These are phyloP conservation scores for Selaginella moellendorffii DNA, from an alignment of 75 land plant species.

Conservation along the genomic window DNA sequence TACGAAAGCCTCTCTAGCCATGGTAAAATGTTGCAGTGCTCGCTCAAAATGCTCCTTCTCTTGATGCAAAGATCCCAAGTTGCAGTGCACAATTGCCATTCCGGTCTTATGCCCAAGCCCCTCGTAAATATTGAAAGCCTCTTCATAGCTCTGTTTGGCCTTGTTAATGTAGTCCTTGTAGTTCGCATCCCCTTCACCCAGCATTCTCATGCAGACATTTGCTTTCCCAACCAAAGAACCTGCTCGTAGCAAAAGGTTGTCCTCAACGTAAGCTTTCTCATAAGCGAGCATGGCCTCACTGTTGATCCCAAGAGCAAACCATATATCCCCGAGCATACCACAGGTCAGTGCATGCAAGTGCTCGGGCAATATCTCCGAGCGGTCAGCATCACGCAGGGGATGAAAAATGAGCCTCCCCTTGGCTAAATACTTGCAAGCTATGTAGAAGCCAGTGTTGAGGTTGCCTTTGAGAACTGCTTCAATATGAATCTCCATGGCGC, in stretches of 20 bases:
- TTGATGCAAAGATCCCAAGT: slow-evolving; percentile 4
- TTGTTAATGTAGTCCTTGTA: too few relatives aligned
- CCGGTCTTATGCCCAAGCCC: neutral
- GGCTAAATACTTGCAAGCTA: too few relatives aligned
- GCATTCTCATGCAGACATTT: slow-evolving; percentile 12
- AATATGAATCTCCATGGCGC: too few relatives aligned
- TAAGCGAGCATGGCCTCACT: slow-evolving; percentile 4
- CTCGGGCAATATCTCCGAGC: too few relatives aligned
- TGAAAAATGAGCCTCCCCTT: too few relatives aligned
- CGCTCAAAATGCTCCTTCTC: neutral
- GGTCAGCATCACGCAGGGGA: too few relatives aligned
- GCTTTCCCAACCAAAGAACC: slow-evolving; percentile 5
- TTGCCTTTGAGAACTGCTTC: too few relatives aligned
- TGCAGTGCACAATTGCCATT: neutral
- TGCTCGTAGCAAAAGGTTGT: slow-evolving; percentile 1
- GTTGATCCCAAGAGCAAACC: slow-evolving; percentile 13
- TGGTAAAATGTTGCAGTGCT: slow-evolving; percentile 1
- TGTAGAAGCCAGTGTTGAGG: too few relatives aligned
- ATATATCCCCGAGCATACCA: slow-evolving; percentile 4
- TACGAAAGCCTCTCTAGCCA: neutral
- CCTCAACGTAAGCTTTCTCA: neutral
- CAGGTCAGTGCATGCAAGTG: neutral
- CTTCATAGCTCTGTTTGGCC: neutral
- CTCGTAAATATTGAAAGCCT: neutral
- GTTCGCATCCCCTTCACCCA: neutral